These are phyloP conservation scores for Amylostereum chailletii DNA, from an alignment of 1,284 basidiomycete species.

Conservation along the genomic window DNA sequence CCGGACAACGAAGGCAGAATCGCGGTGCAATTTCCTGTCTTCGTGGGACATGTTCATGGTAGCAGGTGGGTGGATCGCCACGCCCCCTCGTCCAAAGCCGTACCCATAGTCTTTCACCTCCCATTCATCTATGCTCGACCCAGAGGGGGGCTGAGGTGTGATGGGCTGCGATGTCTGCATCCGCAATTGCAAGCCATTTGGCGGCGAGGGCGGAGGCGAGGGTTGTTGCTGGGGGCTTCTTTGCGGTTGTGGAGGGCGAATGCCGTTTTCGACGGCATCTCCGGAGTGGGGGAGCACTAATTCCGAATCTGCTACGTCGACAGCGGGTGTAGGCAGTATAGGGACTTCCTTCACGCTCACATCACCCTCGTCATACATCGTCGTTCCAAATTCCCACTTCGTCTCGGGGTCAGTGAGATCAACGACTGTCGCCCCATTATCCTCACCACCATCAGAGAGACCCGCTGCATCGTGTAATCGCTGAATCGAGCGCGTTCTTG, in stretches of 20 bases:
- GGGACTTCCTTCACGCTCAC: background rate
- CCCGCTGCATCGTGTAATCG: conserved; percentile 6
- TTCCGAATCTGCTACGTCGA: conserved; percentile 3
- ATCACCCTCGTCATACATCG: conserved; percentile 17
- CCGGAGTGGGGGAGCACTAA: conserved; percentile 2
- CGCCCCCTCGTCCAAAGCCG: conserved; percentile 40
- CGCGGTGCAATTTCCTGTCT: too few relatives aligned
- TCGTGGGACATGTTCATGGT: too few relatives aligned
- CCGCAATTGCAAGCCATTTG: conserved; percentile 9
- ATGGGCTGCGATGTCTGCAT: conserved; percentile 9
- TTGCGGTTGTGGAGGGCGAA: conserved; percentile 2
- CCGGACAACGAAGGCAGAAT: conserved; percentile 9
- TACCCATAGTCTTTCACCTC: conserved; percentile 56
- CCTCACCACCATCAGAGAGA: conserved; percentile 2
- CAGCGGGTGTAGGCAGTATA: conserved; percentile 1
- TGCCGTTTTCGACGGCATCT: conserved; percentile 6
- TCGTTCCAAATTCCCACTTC: conserved; percentile 55
- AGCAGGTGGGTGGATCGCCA: conserved; percentile 2
- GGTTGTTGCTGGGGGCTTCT: conserved; percentile 6
- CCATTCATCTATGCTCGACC: conserved; percentile 30
- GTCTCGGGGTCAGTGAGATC: conserved; percentile 27
- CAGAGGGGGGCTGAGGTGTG: conserved; percentile 7
- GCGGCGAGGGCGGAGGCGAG: conserved; percentile 7
- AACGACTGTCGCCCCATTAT: conserved; percentile 17
- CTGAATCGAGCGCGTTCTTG: conserved; percentile 24